Conservation (phyloP, 257 asterid genomes). For the Primulina huaijiensis region DNA sequence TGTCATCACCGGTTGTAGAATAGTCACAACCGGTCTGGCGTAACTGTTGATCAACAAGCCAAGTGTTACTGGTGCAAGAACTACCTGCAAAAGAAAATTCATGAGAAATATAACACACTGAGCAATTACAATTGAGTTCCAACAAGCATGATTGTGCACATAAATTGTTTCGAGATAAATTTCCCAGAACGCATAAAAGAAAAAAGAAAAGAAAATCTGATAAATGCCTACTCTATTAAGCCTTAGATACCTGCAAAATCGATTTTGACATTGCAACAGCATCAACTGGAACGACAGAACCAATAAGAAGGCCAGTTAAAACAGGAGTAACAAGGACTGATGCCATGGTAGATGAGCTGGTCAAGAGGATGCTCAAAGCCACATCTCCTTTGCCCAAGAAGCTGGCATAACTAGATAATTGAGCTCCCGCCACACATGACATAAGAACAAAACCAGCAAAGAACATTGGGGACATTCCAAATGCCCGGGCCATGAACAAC, state of each 20-base stretch:
- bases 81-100: slow-evolving; percentile 52
- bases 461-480: slow-evolving; percentile 75
- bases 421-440: slow-evolving; percentile 97
- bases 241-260: slow-evolving; percentile 69
- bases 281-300: slow-evolving; percentile 96
- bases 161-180: too few relatives aligned
- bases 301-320: slow-evolving; percentile 86
- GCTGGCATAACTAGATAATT: slow-evolving; percentile 93
- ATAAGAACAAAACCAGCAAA: slow-evolving; percentile 85
- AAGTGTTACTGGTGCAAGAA: slow-evolving; percentile 77
- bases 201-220: too few relatives aligned
- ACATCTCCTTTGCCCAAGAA: slow-evolving; percentile 93
- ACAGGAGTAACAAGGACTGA: slow-evolving; percentile 84
- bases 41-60: slow-evolving; percentile 80
- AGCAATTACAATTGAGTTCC: background rate
- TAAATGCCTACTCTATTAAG: background rate
- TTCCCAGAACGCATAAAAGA: too few relatives aligned
- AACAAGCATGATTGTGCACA: background rate
- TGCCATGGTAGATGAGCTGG: slow-evolving; percentile 88
- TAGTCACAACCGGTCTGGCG: slow-evolving; percentile 78
- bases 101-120: background rate
- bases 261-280: slow-evolving; percentile 95
- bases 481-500: slow-evolving; percentile 69
- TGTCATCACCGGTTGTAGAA: slow-evolving; percentile 92
- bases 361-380: slow-evolving; percentile 89